Base-by-base conservation (phyloP, 306 rosid species). In the Morella rubra region DNA sequence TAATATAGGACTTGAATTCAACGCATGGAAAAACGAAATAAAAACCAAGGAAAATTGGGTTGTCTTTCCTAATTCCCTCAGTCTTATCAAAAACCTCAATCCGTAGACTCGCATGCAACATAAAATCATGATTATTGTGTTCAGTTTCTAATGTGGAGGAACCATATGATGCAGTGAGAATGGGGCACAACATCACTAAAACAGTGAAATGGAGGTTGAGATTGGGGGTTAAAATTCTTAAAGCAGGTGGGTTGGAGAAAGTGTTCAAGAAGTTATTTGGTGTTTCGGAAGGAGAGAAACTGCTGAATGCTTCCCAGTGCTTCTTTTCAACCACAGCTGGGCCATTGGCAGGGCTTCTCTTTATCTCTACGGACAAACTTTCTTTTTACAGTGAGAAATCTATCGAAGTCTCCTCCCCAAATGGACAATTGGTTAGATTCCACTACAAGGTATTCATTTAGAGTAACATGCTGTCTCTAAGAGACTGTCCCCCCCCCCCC, bases 311-410 rank as follows among this genome's bases (percentile, higher is more conserved):
- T 73, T 85, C 78, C 50, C 94, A 88, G 10, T 93, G 98, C 79
- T 84, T 79, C 82, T 77, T 93, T 65, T 93, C 93, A 78, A 93
- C 98, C 41, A 88, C 96, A 66, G 81, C 87, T 0, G 98, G 98
- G 59, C 96, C 96, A 22, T 81, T 90, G 19, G 94, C 94, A 20
- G 98, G 96, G 12, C 93, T 89, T 40, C 93, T 93, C 82, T 93
- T 93, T 86, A 83, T 93, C 59, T 93, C 98, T 77, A 83, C 94
- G 4, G 67, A 87, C 44, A 91, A 81, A 75, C 37, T 93, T 75
- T 91, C 96, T 11, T 93, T 93, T 61, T 93, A 91, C 81, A 90
- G 98, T 77, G 89, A 90, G 41, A 89, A 85, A 78, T 85, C 91
- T 32, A 85, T 90, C 87, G 84, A 84, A 20, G 7, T 93, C 62